Base-by-base conservation (phyloP, 1,139 yeast genomes). In the Yamadazyma diospyri region DNA sequence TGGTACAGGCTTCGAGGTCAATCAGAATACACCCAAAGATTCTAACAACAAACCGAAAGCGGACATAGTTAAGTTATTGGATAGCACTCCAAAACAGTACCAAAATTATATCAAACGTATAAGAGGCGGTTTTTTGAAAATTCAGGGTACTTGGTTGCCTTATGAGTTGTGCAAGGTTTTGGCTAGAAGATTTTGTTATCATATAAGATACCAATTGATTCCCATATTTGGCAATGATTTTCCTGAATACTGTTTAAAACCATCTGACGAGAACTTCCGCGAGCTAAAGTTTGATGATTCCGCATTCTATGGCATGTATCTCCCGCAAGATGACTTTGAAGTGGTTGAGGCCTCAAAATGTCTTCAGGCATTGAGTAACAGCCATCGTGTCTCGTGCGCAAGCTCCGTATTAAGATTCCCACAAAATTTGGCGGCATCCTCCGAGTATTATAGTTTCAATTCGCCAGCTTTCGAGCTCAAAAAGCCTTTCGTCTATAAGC, bases 101-200 rank as follows among this genome's bases (percentile, higher is more conserved):
- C 86, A 80, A 25, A 64, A 63, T 19, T 74, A 74, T 26, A 76
- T 87, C 35, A 76, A 78, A 46, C 71, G 96, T 31, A 87, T 88
- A 14, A 65, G 97, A 36, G 97, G 97, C 28, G 97, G 97, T 3
- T 86, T 80, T 49, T 70, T 89, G 46, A 88, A 87, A 64, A 86
- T 89, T 47, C 97, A 89, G 61, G 97, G 97, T 2, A 87, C 96
- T 4, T 89, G 97, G 97, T 61, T 88, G 26, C 94, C 96, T 2
- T 82, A 63, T 52, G 72, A 72, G 11, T 66, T 84, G 32, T 89
- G 94, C 28, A 70, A 69, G 43, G 61, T 74, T 19, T 64, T 89
- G 34, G 94, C 95, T 4, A 59, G 76, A 27, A 72, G 84, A 36
- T 84, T 88, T 47, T 85, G 95, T 57, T 87, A 74, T 56, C 76